These are phyloP conservation scores for Coffea canephora DNA, from an alignment of 257 asterid genomes.

Conservation along the genomic window DNA sequence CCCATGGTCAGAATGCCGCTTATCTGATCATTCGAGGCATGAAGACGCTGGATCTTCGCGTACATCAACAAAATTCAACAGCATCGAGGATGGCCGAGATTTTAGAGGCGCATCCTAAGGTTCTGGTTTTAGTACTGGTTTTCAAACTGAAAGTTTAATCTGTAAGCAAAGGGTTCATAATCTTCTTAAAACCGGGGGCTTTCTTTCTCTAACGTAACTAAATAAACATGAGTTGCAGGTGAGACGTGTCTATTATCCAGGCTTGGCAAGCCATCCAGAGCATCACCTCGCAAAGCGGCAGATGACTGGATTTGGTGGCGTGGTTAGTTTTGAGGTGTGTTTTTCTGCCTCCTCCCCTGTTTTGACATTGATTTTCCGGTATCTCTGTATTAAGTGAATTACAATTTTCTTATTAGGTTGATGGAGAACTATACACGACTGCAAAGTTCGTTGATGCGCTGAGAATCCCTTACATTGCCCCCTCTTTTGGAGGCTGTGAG, in stretches of 20 bases:
- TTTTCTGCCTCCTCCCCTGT: not conserved
- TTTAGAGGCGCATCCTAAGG: conserved; percentile 99
- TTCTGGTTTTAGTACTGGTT: conserved; percentile 18
- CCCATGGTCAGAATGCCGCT: conserved; percentile 72
- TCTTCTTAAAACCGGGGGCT: not conserved
- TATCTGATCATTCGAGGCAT: conserved; percentile 90
- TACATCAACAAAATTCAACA: conserved; percentile 94
- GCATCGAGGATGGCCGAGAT: conserved; percentile 93
- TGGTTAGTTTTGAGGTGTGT: conserved; percentile 93
- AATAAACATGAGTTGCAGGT: conserved; percentile 46
- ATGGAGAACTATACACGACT: conserved; percentile 68
- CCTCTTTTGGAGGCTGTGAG: conserved; percentile 93
- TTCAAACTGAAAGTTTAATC: not conserved
- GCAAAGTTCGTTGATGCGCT: conserved; percentile 77
- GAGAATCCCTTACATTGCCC: conserved; percentile 84
- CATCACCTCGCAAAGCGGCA: conserved; percentile 76
- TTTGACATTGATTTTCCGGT: not conserved
- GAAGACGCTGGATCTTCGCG: conserved; percentile 98
- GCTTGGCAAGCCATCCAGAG: conserved; percentile 89
- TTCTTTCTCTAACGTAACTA: not conserved
- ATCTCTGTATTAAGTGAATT: conserved; percentile 16
- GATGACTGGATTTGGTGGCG: conserved; percentile 96
- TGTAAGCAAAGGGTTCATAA: not conserved
- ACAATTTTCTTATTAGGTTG: conserved; percentile 44
- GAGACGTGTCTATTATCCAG: conserved; percentile 82